These are phyloP conservation scores for Amphibolis antarctica DNA, from an alignment of 106 monocot species.

Conservation along the genomic window DNA sequence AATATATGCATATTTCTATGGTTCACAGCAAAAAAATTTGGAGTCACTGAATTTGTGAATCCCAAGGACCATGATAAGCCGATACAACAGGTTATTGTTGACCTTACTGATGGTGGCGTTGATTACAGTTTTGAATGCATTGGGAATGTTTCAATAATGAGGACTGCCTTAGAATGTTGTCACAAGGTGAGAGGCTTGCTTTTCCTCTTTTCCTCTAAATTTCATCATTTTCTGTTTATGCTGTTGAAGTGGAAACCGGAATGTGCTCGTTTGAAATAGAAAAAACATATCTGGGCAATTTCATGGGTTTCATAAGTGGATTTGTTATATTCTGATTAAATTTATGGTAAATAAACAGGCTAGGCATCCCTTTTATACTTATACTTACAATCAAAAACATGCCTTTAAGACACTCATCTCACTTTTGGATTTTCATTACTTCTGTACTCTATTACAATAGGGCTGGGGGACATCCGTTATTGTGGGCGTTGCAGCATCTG, in stretches of 20 bases:
- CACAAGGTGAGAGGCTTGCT: conserved; percentile 50
- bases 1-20: not conserved
- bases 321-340: too few species aligned
- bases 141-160: conserved; percentile 93
- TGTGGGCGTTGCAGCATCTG: conserved; percentile 94
- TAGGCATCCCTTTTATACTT: too few species aligned
- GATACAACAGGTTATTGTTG: conserved; percentile 86
- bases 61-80: conserved; percentile 94
- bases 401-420: too few species aligned
- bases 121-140: conserved; percentile 99
- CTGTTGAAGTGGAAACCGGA: not conserved
- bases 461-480: conserved; percentile 99
- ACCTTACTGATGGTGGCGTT: conserved; percentile 94
- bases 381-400: too few species aligned
- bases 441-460: conserved; percentile 17
- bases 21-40: conserved; percentile 84
- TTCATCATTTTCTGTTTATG: not conserved
- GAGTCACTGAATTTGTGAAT: conserved; percentile 87
- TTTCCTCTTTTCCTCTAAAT: not conserved
- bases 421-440: too few species aligned
- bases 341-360: too few species aligned
- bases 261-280: too few species aligned
- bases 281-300: too few species aligned
- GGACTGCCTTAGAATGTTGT: conserved; percentile 91
- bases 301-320: too few species aligned